Conservation (phyloP, 768 basidiomycete species). For the Pulveroboletus sp. region DNA sequence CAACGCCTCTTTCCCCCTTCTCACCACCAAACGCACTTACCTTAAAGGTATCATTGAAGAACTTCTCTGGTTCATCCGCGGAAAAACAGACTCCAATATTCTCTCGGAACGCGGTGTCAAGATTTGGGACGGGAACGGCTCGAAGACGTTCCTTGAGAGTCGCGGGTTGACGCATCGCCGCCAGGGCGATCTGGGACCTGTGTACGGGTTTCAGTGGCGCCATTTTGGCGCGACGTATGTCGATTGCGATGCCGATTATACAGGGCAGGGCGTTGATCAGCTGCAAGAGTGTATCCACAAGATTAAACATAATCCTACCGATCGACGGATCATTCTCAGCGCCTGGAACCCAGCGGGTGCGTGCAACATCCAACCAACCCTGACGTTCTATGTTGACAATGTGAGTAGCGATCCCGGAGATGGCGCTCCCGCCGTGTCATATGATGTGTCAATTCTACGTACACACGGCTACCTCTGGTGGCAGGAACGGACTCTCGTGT, state of each 20-base stretch:
- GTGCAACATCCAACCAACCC: slow-evolving; percentile 7
- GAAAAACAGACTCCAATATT: slow-evolving; percentile 75
- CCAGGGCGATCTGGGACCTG: slow-evolving; percentile 93
- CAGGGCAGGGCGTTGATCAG: slow-evolving; percentile 89
- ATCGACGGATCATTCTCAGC: slow-evolving; percentile 89
- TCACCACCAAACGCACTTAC: slow-evolving; percentile 96
- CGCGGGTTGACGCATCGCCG: slow-evolving; percentile 81
- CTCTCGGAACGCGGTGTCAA: slow-evolving; percentile 82
- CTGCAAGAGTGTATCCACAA: slow-evolving; percentile 84
- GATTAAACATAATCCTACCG: slow-evolving; percentile 90
- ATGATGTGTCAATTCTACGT: slow-evolving; percentile 99
- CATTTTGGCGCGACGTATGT: slow-evolving; percentile 87
- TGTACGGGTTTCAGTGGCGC: slow-evolving; percentile 97
- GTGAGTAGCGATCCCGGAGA: slow-evolving; percentile 77
- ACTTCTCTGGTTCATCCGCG: slow-evolving; percentile 90
- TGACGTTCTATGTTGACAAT: neutral
- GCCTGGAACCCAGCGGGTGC: slow-evolving; percentile 98
- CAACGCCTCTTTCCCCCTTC: slow-evolving; percentile 72
- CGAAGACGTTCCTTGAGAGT: slow-evolving; percentile 79
- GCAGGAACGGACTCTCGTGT: slow-evolving; percentile 80
- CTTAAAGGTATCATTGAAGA: slow-evolving; percentile 90
- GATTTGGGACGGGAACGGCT: slow-evolving; percentile 98
- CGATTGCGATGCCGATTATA: slow-evolving; percentile 73
- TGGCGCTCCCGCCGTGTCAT: slow-evolving; percentile 98
- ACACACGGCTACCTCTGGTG: slow-evolving; percentile 59